Evolutionary conservation across 352 stramenopile genomes (phyloP), one percentile per base, ranked within the genome.

Genomic region (Globisporangium orthogonon): DNA sequence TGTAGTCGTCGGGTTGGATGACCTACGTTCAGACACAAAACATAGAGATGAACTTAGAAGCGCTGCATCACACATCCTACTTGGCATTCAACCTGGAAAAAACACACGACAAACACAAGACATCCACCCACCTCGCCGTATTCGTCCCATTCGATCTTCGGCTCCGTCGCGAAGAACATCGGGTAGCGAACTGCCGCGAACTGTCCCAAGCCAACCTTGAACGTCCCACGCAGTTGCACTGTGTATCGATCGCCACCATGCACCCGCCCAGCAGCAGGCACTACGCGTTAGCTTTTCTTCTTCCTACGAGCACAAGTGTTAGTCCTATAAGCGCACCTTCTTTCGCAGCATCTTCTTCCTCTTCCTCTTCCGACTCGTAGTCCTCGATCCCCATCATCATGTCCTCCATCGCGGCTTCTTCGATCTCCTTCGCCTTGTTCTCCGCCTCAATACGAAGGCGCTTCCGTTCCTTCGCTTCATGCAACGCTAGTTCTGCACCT

Each of bases 311-410:
- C 17, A 13, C 23, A 17, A 50, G n/a, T 7, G 9, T 18, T 9
- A 49, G 45, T 6, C 7, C 0, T 2, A 11, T 4, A 31, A 23
- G 17, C 31, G 4, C 52, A 89, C 74, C 71, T 72, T 89, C 76
- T 75, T 89, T 83, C 44, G 70, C 66, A 3, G 71, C 64, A 56
- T 75, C 67, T 30, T 75, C 67, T 30, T 91, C 79, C 63, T 94
- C 86, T 56, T 95, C 86, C 9, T 78, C 82, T 45, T 89, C 79
- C 2, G 74, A 91, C 60, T 95, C 86, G 53, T 91, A 95, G 67
- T 95, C 86, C 68, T 90, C 86, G 40, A 95, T 93, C 30, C 80
- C 83, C 79, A 94, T 89, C 84, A 95, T 94, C 83, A 95, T 94
- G 60, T 95, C 86, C 61, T 95, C 84, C 84, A 95, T 94, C 39